Conservation (phyloP, 306 rosid species). For the Sophora flavescens region DNA sequence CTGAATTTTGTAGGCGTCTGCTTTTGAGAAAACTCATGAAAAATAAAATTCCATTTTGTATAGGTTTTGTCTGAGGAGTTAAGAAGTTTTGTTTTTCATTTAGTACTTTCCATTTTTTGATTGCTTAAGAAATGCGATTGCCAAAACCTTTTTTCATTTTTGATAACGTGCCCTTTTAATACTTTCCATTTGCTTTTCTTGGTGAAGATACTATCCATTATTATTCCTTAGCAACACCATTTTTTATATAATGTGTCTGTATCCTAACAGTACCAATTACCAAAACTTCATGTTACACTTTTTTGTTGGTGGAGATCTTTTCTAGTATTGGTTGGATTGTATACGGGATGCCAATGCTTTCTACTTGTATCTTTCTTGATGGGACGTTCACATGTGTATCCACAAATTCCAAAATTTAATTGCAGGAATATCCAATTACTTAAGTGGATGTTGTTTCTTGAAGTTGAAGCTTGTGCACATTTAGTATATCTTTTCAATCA, state of each 20-base stretch:
- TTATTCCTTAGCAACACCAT: too few relatives aligned
- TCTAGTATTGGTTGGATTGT: conserved; percentile 6
- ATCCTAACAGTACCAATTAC: background rate
- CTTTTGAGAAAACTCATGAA: conserved; percentile 10
- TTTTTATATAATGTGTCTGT: background rate
- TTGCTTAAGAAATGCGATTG: too few relatives aligned
- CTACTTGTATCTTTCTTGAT: conserved; percentile 4
- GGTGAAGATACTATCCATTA: too few relatives aligned
- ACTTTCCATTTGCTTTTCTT: too few relatives aligned
- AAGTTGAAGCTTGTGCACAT: conserved; percentile 11
- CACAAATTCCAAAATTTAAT: background rate
- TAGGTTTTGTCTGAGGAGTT: too few relatives aligned
- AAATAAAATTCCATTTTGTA: background rate
- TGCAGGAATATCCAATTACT: conserved; percentile 20
- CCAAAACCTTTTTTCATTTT: too few relatives aligned
- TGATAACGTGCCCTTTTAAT: too few relatives aligned
- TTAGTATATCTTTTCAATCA: background rate
- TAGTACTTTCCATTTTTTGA: too few relatives aligned
- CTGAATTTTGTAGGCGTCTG: background rate
- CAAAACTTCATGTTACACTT: background rate
- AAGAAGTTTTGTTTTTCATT: too few relatives aligned
- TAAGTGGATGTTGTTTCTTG: conserved; percentile 23
- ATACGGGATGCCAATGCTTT: conserved; percentile 25
- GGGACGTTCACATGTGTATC: background rate
- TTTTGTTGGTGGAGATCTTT: background rate